Conservation (phyloP, 176 grass and related monocot species). For the Musa schizocarpa region DNA sequence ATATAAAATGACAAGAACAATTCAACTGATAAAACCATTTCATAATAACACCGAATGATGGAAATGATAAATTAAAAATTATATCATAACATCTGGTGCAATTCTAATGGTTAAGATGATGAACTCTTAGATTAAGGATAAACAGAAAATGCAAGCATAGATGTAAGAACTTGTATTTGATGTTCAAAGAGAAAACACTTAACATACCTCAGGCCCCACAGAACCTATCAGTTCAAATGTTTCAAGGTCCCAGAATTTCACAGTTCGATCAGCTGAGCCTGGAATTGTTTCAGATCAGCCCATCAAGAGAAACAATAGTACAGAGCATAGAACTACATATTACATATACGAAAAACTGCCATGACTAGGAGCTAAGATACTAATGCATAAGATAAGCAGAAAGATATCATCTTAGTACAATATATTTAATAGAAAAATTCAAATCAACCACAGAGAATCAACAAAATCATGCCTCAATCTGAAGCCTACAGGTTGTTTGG, state of each 20-base stretch:
- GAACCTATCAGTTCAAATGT: slow-evolving; percentile 98
- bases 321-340: background rate
- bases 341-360: background rate
- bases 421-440: background rate
- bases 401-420: background rate
- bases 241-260: slow-evolving; percentile 99
- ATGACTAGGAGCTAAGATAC: background rate
- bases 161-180: background rate
- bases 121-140: background rate
- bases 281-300: slow-evolving; percentile 28
- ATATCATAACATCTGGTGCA: background rate
- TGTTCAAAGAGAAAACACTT: background rate
- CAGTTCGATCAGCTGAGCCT: slow-evolving; percentile 76
- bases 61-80: background rate
- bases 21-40: too few species aligned
- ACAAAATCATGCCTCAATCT: background rate
- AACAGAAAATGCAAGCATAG: background rate
- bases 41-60: too few species aligned
- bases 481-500: too few species aligned
- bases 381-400: background rate
- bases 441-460: background rate
- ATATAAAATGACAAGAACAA: too few species aligned
- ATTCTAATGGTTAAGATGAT: background rate
- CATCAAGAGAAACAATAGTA: slow-evolving; percentile 11
- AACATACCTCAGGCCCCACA: slow-evolving; percentile 72